Conservation (phyloP, 192 early-diverging fungal genomes). For the Gorgonomyces haynaldii region DNA sequence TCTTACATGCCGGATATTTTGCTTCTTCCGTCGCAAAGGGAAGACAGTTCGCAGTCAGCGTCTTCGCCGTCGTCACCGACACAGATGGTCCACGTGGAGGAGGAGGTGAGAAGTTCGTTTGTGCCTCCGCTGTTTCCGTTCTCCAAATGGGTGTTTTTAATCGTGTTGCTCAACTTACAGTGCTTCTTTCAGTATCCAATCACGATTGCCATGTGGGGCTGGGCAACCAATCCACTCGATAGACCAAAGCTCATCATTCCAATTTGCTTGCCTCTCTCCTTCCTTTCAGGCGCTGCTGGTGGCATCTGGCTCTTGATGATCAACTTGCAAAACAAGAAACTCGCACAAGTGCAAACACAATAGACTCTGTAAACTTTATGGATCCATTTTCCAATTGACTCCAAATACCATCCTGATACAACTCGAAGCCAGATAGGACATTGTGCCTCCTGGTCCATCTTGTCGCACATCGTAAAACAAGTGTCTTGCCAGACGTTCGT, state of each 20-base stretch:
- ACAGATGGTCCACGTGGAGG: background rate
- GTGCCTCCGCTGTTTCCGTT: no score
- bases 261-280: constrained; percentile 11
- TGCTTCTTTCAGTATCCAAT: constrained; percentile 24
- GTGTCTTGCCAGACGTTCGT: constrained; percentile 49
- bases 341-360: background rate
- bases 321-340: background rate
- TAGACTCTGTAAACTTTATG: background rate
- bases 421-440: constrained; percentile 44
- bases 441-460: constrained; percentile 54
- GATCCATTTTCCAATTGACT: constrained; percentile 14
- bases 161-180: constrained; percentile 14
- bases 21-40: no score
- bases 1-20: no score
- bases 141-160: constrained; percentile 12
- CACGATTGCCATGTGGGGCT: constrained; percentile 20
- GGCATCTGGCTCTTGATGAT: constrained; percentile 15
- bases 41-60: background rate
- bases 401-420: constrained; percentile 31
- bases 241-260: constrained; percentile 10
- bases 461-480: constrained; percentile 74
- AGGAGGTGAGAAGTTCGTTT: no score
- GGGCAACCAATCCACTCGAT: constrained; percentile 2
- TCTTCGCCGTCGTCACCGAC: background rate
- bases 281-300: constrained; percentile 11